A percentile compares a stretch with the other conserved stretches of the same genome.
These are phyloP conservation scores for Pseudogymnoascus sp. DNA, from an alignment of 2,329 filamentous ascomycete genomes.

Conservation along the genomic window DNA sequence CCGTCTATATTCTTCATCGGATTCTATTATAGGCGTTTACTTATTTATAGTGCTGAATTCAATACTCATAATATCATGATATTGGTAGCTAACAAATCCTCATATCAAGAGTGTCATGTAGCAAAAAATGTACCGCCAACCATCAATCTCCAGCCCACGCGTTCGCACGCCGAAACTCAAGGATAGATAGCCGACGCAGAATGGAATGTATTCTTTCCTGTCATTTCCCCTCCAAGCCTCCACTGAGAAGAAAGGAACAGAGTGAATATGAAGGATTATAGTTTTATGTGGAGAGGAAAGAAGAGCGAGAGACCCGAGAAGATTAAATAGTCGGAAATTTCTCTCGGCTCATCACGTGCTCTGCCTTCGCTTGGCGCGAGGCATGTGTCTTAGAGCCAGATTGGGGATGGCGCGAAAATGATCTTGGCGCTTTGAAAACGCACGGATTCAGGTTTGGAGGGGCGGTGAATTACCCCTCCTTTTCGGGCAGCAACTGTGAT, in stretches of 20 bases:
- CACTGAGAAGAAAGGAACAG: conserved; percentile 46
- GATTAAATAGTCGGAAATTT: conserved; percentile 10
- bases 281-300: conserved; percentile 38
- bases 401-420: conserved; percentile 5
- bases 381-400: not conserved
- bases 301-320: conserved; percentile 20
- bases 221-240: conserved; percentile 62
- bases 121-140: conserved; percentile 8
- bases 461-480: conserved; percentile 10
- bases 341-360: not conserved
- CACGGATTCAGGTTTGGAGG: conserved; percentile 10
- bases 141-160: conserved; percentile 22
- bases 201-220: conserved; percentile 49
- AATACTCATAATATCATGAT: not conserved
- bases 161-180: conserved; percentile 39
- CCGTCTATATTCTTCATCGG: not conserved
- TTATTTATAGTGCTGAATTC: not conserved
- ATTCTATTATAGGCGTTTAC: not conserved
- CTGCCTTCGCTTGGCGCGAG: not conserved
- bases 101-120: not conserved
- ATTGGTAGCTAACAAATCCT: not conserved
- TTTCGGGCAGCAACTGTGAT: conserved; percentile 11
- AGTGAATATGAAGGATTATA: conserved; percentile 59
- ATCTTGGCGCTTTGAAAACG: not conserved
- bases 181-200: conserved; percentile 50